Base-by-base conservation (phyloP, 768 basidiomycete genomes). In the Gautieria morchelliformis region DNA sequence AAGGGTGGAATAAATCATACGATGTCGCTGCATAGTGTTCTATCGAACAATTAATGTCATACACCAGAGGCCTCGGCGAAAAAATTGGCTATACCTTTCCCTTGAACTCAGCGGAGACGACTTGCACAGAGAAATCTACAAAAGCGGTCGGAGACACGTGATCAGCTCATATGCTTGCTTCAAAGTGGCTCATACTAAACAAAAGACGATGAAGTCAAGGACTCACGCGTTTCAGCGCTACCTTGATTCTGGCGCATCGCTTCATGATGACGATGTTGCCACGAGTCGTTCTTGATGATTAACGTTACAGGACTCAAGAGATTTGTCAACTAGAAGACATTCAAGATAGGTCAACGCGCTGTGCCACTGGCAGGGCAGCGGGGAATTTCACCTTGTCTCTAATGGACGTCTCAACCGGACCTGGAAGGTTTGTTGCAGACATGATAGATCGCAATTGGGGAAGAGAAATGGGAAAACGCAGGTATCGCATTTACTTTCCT, bases 141-240 rank as follows among this genome's bases (percentile, higher is more conserved):
- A 33, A 19, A 41, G 53, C 52, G 51, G 32, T 44, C 37, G 50
- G 61, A 58, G 61, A 59, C 59, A 55, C 19, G 46, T 41, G 63
- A 63, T 64, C 33, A 57, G 66, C 63, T 63, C 62, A 5, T 33
- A 24, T 27, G 39, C 14, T 12, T 55, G 20, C 49, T 53, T 20
- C 32, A 39, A 32, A 15, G 52, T 40, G 39, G 19, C 27, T 20
- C 19, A 37, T 47, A 32, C 15, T 33, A 27, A 12, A n/a, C 11
- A 32, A 17, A 30, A 27, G 22, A 11, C 30, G 40, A 20, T 32
- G 48, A 22, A 47, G 37, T n/a, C 44, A 10, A 63, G 59, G 50
- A 79, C 86, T 64, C 76, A 93, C 90, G 90, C 49, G 91, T 88
- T 76, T 92, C 90, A 58, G 83, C 84, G 65, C 78, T 80, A 61